A percentile compares a stretch with the other conserved stretches of the same genome.
Conservation (phyloP, 257 asterid genomes). For the Jaltomata sinuosa region DNA sequence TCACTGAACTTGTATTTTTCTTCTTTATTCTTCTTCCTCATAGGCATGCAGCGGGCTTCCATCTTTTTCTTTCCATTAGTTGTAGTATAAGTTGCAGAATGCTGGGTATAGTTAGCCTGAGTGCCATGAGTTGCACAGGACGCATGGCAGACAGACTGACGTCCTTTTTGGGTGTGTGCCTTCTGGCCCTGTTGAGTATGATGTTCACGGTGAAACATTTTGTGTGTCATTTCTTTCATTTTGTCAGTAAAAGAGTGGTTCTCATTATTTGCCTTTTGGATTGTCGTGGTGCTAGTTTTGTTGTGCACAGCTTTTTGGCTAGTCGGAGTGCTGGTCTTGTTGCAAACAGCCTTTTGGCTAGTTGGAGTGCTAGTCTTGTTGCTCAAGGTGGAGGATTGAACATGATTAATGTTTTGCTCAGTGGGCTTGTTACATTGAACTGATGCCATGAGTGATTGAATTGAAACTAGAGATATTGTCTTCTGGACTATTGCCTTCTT, state of each 20-base stretch:
- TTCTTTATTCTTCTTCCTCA: constrained; percentile 4
- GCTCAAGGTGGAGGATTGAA: neutral
- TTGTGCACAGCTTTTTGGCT: neutral
- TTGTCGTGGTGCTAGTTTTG: neutral
- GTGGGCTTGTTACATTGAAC: neutral
- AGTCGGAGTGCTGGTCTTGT: neutral
- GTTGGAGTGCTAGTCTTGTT: neutral
- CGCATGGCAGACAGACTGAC: neutral
- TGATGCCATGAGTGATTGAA: constrained; percentile 4
- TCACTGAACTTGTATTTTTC: neutral
- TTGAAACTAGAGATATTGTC: neutral
- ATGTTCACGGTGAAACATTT: constrained; percentile 6
- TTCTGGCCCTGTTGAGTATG: neutral
- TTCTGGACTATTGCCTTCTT: neutral
- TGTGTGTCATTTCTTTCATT: constrained; percentile 4
- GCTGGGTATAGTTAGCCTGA: neutral
- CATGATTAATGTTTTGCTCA: neutral
- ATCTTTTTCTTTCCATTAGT: constrained; percentile 2
- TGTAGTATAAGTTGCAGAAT: neutral
- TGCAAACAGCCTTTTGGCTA: neutral
- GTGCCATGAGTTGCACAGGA: neutral
- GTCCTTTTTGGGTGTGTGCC: neutral
- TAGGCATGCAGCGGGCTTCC: constrained; percentile 6
- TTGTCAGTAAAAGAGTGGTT: neutral
- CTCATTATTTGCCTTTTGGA: constrained; percentile 5